Conservation (phyloP, 2,329 filamentous ascomycete genomes). For the Aureobasidium sp. region DNA sequence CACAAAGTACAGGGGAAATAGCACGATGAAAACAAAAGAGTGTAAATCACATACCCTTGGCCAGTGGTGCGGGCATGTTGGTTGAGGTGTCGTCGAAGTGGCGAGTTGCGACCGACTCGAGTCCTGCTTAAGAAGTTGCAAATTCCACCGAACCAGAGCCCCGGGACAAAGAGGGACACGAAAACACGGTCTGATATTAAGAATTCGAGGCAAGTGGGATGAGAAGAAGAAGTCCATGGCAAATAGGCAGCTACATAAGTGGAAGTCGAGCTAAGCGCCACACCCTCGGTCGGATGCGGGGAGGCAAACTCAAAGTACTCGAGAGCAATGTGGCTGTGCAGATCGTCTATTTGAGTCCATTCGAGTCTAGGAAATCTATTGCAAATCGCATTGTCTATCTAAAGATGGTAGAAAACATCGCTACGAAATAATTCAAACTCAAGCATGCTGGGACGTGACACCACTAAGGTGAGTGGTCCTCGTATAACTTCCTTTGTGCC, state of each 20-base stretch:
- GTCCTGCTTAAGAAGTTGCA: background rate
- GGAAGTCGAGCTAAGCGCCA: background rate
- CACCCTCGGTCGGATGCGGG: background rate
- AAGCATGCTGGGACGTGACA: background rate
- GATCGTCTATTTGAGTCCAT: background rate
- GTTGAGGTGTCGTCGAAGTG: background rate
- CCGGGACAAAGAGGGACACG: background rate
- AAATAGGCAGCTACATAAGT: slow-evolving; percentile 3
- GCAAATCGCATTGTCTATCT: background rate
- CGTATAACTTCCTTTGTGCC: slow-evolving; percentile 10
- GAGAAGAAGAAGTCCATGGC: background rate
- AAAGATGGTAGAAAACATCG: background rate
- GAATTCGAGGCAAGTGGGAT: background rate
- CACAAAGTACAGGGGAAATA: background rate
- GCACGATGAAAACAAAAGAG: background rate
- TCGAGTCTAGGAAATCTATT: background rate
- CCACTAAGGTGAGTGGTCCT: slow-evolving; percentile 11
- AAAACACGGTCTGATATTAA: background rate
- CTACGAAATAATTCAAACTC: background rate
- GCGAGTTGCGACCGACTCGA: background rate
- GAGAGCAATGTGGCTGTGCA: background rate
- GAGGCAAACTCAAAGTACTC: background rate
- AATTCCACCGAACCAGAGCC: background rate
- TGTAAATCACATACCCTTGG: slow-evolving; percentile 6
- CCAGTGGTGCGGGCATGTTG: slow-evolving; percentile 8